Evolutionary conservation across 495 filamentous ascomycete species (phyloP), one percentile per base, ranked within the genome.

Genomic region (Aspergillus cavernicola): DNA sequence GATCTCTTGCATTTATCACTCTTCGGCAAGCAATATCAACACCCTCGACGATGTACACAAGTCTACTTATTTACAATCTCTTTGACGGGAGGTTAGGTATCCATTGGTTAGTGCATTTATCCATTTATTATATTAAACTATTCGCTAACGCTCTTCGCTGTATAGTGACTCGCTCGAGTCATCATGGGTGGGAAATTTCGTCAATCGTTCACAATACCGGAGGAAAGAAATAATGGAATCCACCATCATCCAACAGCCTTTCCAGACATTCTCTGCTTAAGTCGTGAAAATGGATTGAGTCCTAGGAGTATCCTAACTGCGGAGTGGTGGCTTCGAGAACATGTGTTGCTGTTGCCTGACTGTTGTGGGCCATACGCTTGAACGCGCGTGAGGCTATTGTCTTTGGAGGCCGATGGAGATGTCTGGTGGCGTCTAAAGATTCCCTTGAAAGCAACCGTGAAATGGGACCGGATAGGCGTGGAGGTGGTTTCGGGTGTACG

Each of bases 371-470:
- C 33, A 10, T 4, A 26, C 2, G 48, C 36, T n/a, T 41, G 33
- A n/a, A 41, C 24, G 15, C 36, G 48, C 16, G 26, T 7, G 16
- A 51, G 18, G 13, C n/a, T 11, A 22, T 40, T 51, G 9, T 42
- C 13, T 13, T 51, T 23, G 13, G 12, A 24, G 15, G 6, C 32
- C 3, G 18, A 22, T 23, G 1, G 40, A 16, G 40, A 15, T 4
- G 29, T 20, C 8, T 31, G 6, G n/a, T 16, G 33, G 12, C 51
- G 38, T 26, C 31, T 45, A 15, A 46, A 38, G 38, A 58, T 58
- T 5, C 45, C 19, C n/a, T 51, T 58, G 24, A 58, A 43, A 7
- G 46, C 56, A 9, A 22, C 31, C 16, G 46, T 50, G 23, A 58
- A 42, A 8, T 52, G 57, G 1, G 48, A 29, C 18, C 53, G 41